These are phyloP conservation scores for Mortierella antarctica DNA, from an alignment of 192 early-diverging fungal species.

Conservation along the genomic window DNA sequence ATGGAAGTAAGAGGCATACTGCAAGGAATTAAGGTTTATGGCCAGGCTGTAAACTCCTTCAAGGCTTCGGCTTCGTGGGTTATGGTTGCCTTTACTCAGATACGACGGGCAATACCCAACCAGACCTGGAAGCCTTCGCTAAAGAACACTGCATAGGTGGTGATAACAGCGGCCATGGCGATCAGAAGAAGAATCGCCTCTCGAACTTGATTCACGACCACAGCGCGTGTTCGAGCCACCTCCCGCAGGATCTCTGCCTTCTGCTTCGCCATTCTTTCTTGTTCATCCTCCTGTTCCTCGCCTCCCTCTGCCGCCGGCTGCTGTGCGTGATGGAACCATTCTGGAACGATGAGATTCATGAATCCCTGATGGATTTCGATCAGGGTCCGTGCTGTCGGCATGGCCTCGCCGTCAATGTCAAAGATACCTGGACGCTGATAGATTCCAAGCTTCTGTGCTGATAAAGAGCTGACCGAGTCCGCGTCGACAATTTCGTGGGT, in stretches of 20 bases:
- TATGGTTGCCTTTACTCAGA: neutral
- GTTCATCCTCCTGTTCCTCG: neutral
- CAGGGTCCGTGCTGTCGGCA: slow-evolving; percentile 40
- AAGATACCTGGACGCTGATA: slow-evolving; percentile 30
- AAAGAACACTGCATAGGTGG: slow-evolving; percentile 9
- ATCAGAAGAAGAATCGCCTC: neutral
- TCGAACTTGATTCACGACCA: neutral
- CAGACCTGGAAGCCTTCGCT: slow-evolving; percentile 18
- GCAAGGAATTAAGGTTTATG: too few relatives aligned
- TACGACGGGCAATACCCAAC: slow-evolving; percentile 1
- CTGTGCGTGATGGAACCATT: slow-evolving; percentile 26
- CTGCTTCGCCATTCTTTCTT: neutral
- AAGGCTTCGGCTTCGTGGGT: too few relatives aligned
- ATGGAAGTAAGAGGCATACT: too few relatives aligned
- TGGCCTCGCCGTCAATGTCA: slow-evolving; percentile 47
- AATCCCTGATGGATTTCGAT: slow-evolving; percentile 41
- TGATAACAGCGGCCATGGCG: slow-evolving; percentile 2
- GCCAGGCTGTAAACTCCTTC: too few relatives aligned
- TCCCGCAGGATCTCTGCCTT: neutral
- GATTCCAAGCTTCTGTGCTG: slow-evolving; percentile 13
- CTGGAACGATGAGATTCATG: slow-evolving; percentile 35
- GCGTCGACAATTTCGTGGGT: slow-evolving; percentile 19
- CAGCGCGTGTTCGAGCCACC: neutral
- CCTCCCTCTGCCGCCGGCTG: neutral
- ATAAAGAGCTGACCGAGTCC: neutral